These are phyloP conservation scores for Penicillium ochrochloron DNA, from an alignment of 495 filamentous ascomycete genomes.

Conservation along the genomic window DNA sequence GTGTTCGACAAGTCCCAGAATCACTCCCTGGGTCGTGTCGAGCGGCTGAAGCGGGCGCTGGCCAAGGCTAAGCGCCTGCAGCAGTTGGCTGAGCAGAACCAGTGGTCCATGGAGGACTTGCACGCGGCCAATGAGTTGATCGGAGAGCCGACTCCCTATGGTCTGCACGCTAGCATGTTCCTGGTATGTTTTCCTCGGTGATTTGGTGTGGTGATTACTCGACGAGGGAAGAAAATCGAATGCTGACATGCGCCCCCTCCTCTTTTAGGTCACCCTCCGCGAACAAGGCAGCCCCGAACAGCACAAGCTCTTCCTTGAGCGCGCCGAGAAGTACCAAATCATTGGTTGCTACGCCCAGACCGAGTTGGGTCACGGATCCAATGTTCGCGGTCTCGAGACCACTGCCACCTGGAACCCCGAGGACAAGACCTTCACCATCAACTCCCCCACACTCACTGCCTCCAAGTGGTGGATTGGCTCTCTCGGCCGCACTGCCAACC, in stretches of 20 bases:
- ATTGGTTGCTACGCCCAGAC: slow-evolving; percentile 82
- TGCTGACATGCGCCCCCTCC: slow-evolving; percentile 8
- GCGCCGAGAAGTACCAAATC: slow-evolving; percentile 64
- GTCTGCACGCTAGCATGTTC: slow-evolving; percentile 71
- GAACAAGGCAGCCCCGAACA: slow-evolving; percentile 74
- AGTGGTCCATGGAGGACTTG: slow-evolving; percentile 67
- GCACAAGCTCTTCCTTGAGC: slow-evolving; percentile 67
- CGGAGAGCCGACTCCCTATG: slow-evolving; percentile 69
- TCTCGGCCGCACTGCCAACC: slow-evolving; percentile 71
- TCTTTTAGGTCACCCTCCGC: slow-evolving; percentile 60
- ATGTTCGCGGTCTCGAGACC: slow-evolving; percentile 75
- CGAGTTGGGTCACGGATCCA: slow-evolving; percentile 74
- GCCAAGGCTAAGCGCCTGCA: slow-evolving; percentile 68
- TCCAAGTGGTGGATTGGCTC: slow-evolving; percentile 84
- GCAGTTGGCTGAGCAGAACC: slow-evolving; percentile 62
- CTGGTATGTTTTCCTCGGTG: slow-evolving; percentile 42
- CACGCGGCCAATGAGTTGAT: slow-evolving; percentile 63
- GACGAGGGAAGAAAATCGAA: not conserved
- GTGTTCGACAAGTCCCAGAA: slow-evolving; percentile 74
- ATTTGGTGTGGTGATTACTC: not conserved
- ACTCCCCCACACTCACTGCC: slow-evolving; percentile 68
- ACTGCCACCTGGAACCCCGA: slow-evolving; percentile 70
- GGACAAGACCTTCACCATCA: slow-evolving; percentile 71
- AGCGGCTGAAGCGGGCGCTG: slow-evolving; percentile 64
- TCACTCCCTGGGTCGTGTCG: slow-evolving; percentile 66